A percentile compares a stretch with the other conserved stretches of the same genome.
Conservation (phyloP, 1,284 basidiomycete genomes). For the Pascua sp. region DNA sequence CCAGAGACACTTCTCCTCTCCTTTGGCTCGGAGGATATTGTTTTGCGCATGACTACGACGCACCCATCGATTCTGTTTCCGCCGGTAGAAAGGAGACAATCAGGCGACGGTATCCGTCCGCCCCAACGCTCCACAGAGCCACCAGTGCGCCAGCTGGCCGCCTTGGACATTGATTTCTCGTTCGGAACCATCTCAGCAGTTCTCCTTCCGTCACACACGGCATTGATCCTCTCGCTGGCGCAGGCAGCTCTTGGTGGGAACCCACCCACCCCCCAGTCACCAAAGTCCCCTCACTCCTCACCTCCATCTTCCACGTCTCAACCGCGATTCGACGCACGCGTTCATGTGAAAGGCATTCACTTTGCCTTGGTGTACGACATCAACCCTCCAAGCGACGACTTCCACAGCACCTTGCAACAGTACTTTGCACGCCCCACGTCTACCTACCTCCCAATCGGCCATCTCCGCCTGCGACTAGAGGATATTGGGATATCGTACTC, state of each 20-base stretch:
- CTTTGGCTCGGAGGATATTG: slow-evolving; percentile 42
- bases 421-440: slow-evolving; percentile 38
- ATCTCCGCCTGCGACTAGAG: slow-evolving; percentile 42
- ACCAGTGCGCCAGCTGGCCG: slow-evolving; percentile 8
- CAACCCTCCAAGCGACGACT: slow-evolving; percentile 2
- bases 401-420: slow-evolving; percentile 3
- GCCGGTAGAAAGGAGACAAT: too few relatives aligned
- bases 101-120: too few relatives aligned
- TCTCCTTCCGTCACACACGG: slow-evolving; percentile 29
- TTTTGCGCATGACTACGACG: slow-evolving; percentile 31
- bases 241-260: slow-evolving; percentile 5
- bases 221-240: slow-evolving; percentile 24
- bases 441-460: slow-evolving; percentile 32
- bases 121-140: too few relatives aligned
- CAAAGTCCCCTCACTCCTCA: not conserved
- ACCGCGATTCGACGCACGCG: slow-evolving; percentile 20
- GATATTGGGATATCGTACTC: slow-evolving; percentile 22
- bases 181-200: slow-evolving; percentile 30
- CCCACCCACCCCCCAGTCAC: too few relatives aligned
- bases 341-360: slow-evolving; percentile 31
- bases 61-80: not conserved
- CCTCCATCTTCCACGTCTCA: not conserved
- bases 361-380: slow-evolving; percentile 35
- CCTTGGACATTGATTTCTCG: slow-evolving; percentile 22
- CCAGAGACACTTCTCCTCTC: slow-evolving; percentile 29